Base-by-base conservation (phyloP, 2,329 filamentous ascomycete genomes). In the Exophiala sideris region DNA sequence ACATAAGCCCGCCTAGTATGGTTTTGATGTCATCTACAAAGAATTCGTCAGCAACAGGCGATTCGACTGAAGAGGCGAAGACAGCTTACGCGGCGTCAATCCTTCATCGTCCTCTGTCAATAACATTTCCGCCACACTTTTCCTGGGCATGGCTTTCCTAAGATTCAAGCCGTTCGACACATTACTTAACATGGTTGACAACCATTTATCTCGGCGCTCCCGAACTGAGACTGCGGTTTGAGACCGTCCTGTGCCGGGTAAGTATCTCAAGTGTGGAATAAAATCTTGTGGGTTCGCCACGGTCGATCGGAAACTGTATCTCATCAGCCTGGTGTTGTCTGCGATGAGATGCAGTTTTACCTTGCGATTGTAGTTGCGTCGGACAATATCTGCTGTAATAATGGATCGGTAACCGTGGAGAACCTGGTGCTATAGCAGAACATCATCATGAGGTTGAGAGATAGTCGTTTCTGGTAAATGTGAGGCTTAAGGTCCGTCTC, bases 371-470 rank as follows among this genome's bases (percentile, higher is more conserved):
- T 34, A 5, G 18, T 14, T 5, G 45, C 45, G 16, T 34, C 35
- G n/a, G 34, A 24, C 12, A 47, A 32, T 14, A 47, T 12, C 24
- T 47, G 24, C 24, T 47, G 45, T 32, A 47, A 35, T 32, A 36
- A 34, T 12, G 45, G 45, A 36, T 47, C 45, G 8, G 34, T n/a
- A 6, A 47, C n/a, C 11, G 6, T 34, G 8, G 34, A 24, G 29
- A 47, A 47, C 5, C 45, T 24, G 16, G 45, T 47, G 12, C 24
- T 4, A 34, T n/a, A 47, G 29, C 45, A 47, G 24, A 47, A 34
- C 45, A 47, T 47, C 45, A 47, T 20, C 11, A 32, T 47, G 12
- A 47, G 45, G 45, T 47, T 47, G 10, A 47, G 29, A 5, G 45
- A 24, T 32, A 47, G 34, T 8, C 45, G 12, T 18, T 47, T 10